Conservation (phyloP, 2,329 filamentous ascomycete genomes). For the Phialophora chinensis region DNA sequence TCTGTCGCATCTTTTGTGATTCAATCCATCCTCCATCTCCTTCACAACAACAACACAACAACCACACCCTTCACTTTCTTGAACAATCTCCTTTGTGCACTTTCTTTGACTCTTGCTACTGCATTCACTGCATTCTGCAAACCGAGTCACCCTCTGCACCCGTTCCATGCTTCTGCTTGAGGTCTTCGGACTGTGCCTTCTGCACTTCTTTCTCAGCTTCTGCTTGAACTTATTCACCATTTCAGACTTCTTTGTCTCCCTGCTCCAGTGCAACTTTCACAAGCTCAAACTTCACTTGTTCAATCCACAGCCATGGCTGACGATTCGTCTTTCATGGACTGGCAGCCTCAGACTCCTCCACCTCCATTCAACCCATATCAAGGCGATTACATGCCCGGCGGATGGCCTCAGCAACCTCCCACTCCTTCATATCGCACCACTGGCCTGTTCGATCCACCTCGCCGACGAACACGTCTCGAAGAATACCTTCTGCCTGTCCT, state of each 20-base stretch:
- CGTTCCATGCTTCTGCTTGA: constrained; percentile 7
- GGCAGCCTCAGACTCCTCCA: constrained; percentile 31
- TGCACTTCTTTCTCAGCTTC: constrained; percentile 13
- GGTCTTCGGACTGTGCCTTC: background rate
- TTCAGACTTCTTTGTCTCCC: constrained; percentile 5
- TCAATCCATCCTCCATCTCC: constrained; percentile 3
- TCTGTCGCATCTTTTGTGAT: constrained; percentile 6
- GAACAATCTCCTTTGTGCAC: background rate
- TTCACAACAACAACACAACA: background rate
- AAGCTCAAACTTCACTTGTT: background rate
- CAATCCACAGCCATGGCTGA: constrained; percentile 35
- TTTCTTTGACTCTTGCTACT: background rate
- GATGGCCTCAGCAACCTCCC: constrained; percentile 29
- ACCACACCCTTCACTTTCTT: background rate
- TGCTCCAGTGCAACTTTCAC: constrained; percentile 10
- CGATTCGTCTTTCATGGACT: constrained; percentile 36
- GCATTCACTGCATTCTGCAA: background rate
- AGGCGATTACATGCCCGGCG: constrained; percentile 31
- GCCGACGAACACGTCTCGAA: constrained; percentile 18
- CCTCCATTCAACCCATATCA: constrained; percentile 30
- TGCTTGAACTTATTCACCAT: background rate
- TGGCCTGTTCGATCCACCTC: constrained; percentile 25
- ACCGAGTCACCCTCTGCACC: background rate
- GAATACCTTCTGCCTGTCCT: constrained; percentile 15
- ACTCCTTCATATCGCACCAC: constrained; percentile 18